Percentiles rank a stretch among this genome's conserved stretches.
Conservation (phyloP, 768 basidiomycete species). For the Termitomyces sp. region DNA sequence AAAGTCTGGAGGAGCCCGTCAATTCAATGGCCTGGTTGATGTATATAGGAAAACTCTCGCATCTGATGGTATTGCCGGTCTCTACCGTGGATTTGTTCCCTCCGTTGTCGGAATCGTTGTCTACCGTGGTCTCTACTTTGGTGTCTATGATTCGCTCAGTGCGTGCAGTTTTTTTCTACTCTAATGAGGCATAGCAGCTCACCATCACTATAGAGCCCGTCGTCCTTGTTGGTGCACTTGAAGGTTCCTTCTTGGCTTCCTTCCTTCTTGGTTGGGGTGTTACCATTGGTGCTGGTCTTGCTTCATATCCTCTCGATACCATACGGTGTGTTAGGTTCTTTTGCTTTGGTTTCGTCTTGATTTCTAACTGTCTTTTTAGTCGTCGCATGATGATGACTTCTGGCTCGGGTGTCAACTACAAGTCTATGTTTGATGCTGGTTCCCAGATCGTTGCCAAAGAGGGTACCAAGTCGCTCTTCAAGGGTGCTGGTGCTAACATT, state of each 20-base stretch:
- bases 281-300: slow-evolving; percentile 98
- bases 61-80: slow-evolving; percentile 95
- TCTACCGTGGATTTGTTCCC: slow-evolving; percentile 99
- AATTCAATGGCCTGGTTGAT: slow-evolving; percentile 98
- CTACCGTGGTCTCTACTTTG: slow-evolving; percentile 99
- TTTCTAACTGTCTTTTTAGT: slow-evolving; percentile 43
- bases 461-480: slow-evolving; percentile 94
- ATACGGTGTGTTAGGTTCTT: slow-evolving; percentile 58
- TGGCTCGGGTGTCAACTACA: slow-evolving; percentile 93
- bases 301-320: slow-evolving; percentile 92
- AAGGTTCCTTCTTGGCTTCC: slow-evolving; percentile 96
- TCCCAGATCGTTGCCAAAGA: slow-evolving; percentile 92
- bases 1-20: slow-evolving; percentile 86
- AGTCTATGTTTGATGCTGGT: slow-evolving; percentile 97
- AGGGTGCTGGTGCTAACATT: slow-evolving; percentile 94
- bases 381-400: slow-evolving; percentile 99
- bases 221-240: slow-evolving; percentile 89
- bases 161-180: slow-evolving; percentile 26
- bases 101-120: slow-evolving; percentile 99
- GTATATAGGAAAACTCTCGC: slow-evolving; percentile 98
- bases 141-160: slow-evolving; percentile 95
- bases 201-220: slow-evolving; percentile 69
- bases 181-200: slow-evolving; percentile 14
- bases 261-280: slow-evolving; percentile 99
- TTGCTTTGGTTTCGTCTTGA: neutral